A percentile compares a stretch with the other conserved stretches of the same genome.
These are phyloP conservation scores for Naganishia antarctica DNA, from an alignment of 768 basidiomycete species.

Conservation along the genomic window DNA sequence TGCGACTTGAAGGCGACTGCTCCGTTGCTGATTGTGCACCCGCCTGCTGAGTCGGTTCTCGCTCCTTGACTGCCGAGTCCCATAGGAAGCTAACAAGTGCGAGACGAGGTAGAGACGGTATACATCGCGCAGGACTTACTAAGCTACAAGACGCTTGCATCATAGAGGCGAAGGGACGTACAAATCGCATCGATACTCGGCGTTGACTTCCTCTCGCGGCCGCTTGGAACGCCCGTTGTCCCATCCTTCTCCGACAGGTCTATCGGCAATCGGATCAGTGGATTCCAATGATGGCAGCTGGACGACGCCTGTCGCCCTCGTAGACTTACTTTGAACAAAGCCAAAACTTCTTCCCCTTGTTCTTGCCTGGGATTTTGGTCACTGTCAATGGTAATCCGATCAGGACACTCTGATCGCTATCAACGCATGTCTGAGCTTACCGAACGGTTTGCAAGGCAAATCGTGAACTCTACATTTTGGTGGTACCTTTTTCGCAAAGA, in stretches of 20 bases:
- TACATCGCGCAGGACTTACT: no score
- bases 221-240: slow-evolving; percentile 44
- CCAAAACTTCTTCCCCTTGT: slow-evolving; percentile 49
- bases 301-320: no score
- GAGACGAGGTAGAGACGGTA: background rate
- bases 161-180: slow-evolving; percentile 29
- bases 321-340: slow-evolving; percentile 45
- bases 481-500: slow-evolving; percentile 48
- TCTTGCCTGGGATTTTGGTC: slow-evolving; percentile 47
- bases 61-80: slow-evolving; percentile 40
- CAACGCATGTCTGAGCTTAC: slow-evolving; percentile 30
- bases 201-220: slow-evolving; percentile 46
- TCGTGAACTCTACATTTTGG: slow-evolving; percentile 46
- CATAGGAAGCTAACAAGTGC: slow-evolving; percentile 42
- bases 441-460: slow-evolving; percentile 46
- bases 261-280: no score
- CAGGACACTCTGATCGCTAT: background rate
- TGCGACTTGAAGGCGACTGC: background rate
- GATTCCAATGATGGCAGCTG: no score
- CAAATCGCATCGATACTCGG: slow-evolving; percentile 47
- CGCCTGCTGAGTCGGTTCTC: background rate
- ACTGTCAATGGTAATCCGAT: slow-evolving; percentile 27
- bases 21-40: background rate
- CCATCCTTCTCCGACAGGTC: slow-evolving; percentile 48
- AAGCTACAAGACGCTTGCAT: no score